phyloP scores from a whole-genome alignment of 441 rosid species.

The Adansonia rubrostipa region DNA sequence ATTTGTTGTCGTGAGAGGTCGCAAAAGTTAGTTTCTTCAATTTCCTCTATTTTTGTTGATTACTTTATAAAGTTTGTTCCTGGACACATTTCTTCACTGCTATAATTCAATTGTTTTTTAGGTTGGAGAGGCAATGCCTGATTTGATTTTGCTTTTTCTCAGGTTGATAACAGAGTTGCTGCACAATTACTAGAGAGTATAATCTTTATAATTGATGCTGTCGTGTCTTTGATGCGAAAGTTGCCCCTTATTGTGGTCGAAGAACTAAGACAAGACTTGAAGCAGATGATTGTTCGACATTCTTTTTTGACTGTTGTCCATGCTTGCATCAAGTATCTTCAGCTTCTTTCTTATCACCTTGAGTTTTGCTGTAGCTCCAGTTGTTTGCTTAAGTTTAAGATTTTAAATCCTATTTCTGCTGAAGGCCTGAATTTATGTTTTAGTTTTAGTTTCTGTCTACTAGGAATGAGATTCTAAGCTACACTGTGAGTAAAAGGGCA shows the following conservation, averaged over 20 bases:
- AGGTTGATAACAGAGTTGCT: conserved; percentile 86
- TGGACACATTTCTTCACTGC: not conserved
- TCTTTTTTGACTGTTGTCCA: conserved; percentile 98
- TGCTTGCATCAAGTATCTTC: conserved; percentile 91
- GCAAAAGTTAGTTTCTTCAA: not conserved
- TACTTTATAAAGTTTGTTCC: not conserved
- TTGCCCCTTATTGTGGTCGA: conserved; percentile 76
- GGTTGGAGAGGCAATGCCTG: conserved; percentile 26
- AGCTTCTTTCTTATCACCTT: conserved; percentile 30
- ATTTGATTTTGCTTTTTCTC: conserved; percentile 40
- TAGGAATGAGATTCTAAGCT: conserved; percentile 17
- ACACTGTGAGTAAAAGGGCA: conserved; percentile 6
- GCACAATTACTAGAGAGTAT: conserved; percentile 97
- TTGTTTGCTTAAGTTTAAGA: not conserved
- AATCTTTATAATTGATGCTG: conserved; percentile 86
- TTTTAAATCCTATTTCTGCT: not conserved
- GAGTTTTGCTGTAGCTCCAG: conserved; percentile 17
- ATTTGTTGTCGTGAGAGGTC: conserved; percentile 4
- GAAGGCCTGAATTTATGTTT: conserved; percentile 12
- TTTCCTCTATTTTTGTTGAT: not conserved
- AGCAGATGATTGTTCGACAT: conserved; percentile 94
- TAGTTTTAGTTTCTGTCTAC: not conserved
- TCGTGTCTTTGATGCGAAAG: conserved; percentile 85
- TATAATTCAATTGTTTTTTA: not conserved
- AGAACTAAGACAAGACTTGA: conserved; percentile 96